Evolutionary conservation across 441 rosid species (phyloP).

Genomic region (Populus trichocarpa): DNA sequence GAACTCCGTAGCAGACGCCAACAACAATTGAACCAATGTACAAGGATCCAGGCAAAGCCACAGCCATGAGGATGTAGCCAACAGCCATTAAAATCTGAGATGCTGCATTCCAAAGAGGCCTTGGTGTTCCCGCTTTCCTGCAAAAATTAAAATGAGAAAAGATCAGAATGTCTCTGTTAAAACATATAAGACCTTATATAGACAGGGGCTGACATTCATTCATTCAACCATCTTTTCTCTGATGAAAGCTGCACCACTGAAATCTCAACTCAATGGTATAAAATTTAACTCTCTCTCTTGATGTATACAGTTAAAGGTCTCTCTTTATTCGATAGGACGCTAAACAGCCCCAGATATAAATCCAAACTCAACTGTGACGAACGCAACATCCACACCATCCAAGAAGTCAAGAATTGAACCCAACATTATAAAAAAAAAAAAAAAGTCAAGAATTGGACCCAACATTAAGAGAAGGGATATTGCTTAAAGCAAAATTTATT

Average conservation of each 20-base stretch:
- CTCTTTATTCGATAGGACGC: no score
- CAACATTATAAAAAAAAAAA: not conserved
- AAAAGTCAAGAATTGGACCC: not conserved
- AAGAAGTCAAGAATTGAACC: not conserved
- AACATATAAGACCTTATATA: not conserved
- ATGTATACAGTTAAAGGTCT: not conserved
- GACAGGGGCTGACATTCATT: not conserved
- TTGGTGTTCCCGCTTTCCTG: conserved; percentile 72
- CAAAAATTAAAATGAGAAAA: not conserved
- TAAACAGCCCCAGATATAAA: no score
- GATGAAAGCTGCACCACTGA: not conserved
- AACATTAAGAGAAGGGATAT: not conserved
- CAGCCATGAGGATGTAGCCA: conserved; percentile 68
- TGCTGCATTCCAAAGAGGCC: conserved; percentile 87
- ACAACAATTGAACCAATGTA: conserved; percentile 70
- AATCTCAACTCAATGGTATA: not conserved
- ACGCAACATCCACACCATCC: not conserved
- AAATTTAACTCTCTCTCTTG: not conserved
- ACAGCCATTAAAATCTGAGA: conserved; percentile 70
- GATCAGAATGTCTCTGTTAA: not conserved
- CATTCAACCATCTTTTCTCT: not conserved
- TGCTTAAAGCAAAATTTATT: not conserved
- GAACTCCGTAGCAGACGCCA: conserved; percentile 80
- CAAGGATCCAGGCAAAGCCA: conserved; percentile 75
- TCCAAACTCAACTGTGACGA: not conserved